phyloP scores from a whole-genome alignment of 306 rosid genomes.

The Boehmeria nivea region DNA sequence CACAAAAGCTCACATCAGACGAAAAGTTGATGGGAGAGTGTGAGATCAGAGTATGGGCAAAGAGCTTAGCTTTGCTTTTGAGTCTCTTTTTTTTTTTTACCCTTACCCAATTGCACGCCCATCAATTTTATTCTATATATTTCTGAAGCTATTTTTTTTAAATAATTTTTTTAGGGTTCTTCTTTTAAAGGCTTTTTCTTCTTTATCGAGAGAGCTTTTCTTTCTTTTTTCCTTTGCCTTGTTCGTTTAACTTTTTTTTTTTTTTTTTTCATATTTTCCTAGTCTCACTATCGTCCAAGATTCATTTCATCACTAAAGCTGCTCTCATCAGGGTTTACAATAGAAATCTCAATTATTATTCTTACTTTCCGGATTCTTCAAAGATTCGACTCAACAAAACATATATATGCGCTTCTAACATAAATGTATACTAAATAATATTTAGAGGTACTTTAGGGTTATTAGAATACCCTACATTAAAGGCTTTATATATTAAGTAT shows the following conservation, averaged over 20 bases:
- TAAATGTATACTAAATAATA: background rate
- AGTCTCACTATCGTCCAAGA: constrained; percentile 32
- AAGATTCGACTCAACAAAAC: constrained; percentile 15
- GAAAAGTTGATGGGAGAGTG: constrained; percentile 53
- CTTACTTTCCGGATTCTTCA: constrained; percentile 24
- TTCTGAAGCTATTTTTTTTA: background rate
- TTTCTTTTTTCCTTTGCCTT: constrained; percentile 13
- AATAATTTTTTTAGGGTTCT: constrained; percentile 2
- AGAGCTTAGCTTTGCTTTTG: constrained; percentile 37
- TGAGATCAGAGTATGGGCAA: constrained; percentile 62
- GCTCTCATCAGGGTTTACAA: constrained; percentile 27
- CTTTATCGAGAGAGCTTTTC: constrained; percentile 26
- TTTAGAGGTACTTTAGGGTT: too few species aligned
- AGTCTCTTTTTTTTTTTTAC: constrained; percentile 13
- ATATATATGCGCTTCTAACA: background rate
- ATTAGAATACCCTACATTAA: background rate
- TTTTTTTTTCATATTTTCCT: constrained; percentile 14
- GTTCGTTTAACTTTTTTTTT: constrained; percentile 21
- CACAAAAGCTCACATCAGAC: constrained; percentile 65
- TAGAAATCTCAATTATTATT: constrained; percentile 25
- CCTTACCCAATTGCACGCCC: constrained; percentile 20
- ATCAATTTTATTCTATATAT: background rate
- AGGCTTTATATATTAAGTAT: too few species aligned
- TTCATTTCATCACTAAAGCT: constrained; percentile 35
- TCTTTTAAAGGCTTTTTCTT: constrained; percentile 32